Conservation (phyloP, 805 yeast genomes). For the Suhomyces sp. region DNA sequence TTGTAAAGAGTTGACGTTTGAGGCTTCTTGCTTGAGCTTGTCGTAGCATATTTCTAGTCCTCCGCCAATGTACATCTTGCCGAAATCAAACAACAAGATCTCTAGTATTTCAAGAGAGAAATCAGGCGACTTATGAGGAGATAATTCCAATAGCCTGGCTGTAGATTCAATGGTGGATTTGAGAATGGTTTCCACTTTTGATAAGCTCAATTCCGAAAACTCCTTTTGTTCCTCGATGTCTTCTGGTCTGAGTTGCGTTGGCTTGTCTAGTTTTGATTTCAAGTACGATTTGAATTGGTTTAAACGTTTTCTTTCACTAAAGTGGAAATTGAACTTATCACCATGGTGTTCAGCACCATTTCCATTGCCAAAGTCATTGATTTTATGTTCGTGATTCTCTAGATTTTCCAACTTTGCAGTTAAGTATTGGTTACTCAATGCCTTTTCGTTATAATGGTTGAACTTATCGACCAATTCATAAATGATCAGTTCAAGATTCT, state of each 20-base stretch:
- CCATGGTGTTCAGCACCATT: slow-evolving; percentile 10
- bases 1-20: slow-evolving; percentile 18
- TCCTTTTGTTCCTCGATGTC: slow-evolving; percentile 19
- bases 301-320: slow-evolving; percentile 43
- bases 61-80: slow-evolving; percentile 68
- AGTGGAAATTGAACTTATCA: slow-evolving; percentile 30
- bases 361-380: slow-evolving; percentile 7
- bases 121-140: slow-evolving; percentile 59
- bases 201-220: slow-evolving; percentile 33
- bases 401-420: slow-evolving; percentile 34
- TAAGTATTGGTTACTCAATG: slow-evolving; percentile 33
- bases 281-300: slow-evolving; percentile 57
- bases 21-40: slow-evolving; percentile 37
- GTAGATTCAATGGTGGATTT: slow-evolving; percentile 71
- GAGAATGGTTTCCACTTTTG: slow-evolving; percentile 58
- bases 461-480: slow-evolving; percentile 45
- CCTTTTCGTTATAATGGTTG: slow-evolving; percentile 34
- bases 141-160: slow-evolving; percentile 70
- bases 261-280: slow-evolving; percentile 38
- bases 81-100: slow-evolving; percentile 63
- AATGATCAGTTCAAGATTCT: slow-evolving; percentile 56
- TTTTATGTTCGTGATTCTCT: slow-evolving; percentile 27
- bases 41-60: slow-evolving; percentile 70
- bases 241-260: slow-evolving; percentile 18
- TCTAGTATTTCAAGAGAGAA: slow-evolving; percentile 66